These are phyloP conservation scores for Calonectria naviculata DNA, from an alignment of 2,329 filamentous ascomycete species.

Conservation along the genomic window DNA sequence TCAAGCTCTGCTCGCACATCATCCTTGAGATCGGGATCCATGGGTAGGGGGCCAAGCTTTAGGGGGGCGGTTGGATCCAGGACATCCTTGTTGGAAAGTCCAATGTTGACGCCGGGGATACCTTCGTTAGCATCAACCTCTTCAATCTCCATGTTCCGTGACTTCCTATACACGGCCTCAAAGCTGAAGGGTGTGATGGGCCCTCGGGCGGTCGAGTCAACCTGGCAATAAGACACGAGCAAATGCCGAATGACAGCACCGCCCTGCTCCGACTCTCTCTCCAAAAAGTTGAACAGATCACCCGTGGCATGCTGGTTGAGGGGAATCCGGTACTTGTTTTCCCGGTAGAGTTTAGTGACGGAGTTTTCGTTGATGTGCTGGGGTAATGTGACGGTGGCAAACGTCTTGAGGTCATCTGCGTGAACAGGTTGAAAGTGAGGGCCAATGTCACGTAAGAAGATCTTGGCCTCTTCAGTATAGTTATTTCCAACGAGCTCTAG, in stretches of 20 bases:
- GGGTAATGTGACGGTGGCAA: slow-evolving; percentile 80
- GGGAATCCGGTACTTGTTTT: slow-evolving; percentile 89
- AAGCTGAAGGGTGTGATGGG: slow-evolving; percentile 74
- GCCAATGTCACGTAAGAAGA: slow-evolving; percentile 78
- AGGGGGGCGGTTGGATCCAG: slow-evolving; percentile 69
- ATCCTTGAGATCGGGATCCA: slow-evolving; percentile 84
- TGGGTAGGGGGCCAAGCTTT: slow-evolving; percentile 82
- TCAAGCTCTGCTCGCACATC: slow-evolving; percentile 90
- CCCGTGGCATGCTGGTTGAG: slow-evolving; percentile 88
- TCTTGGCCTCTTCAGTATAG: slow-evolving; percentile 77
- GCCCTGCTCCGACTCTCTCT: slow-evolving; percentile 85
- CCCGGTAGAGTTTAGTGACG: slow-evolving; percentile 82
- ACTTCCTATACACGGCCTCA: slow-evolving; percentile 67
- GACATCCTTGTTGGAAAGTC: slow-evolving; percentile 70
- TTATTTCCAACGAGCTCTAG: slow-evolving; percentile 81
- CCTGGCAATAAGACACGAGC: slow-evolving; percentile 69
- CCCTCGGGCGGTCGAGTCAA: slow-evolving; percentile 69
- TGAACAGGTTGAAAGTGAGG: slow-evolving; percentile 80
- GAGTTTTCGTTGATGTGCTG: slow-evolving; percentile 82
- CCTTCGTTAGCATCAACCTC: slow-evolving; percentile 73
- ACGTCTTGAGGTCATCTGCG: slow-evolving; percentile 79
- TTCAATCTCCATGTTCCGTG: slow-evolving; percentile 71
- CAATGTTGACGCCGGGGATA: slow-evolving; percentile 71
- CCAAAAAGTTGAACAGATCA: slow-evolving; percentile 87
- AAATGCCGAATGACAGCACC: slow-evolving; percentile 83